phyloP scores from a whole-genome alignment of 768 basidiomycete genomes.

The Russula lepida region DNA sequence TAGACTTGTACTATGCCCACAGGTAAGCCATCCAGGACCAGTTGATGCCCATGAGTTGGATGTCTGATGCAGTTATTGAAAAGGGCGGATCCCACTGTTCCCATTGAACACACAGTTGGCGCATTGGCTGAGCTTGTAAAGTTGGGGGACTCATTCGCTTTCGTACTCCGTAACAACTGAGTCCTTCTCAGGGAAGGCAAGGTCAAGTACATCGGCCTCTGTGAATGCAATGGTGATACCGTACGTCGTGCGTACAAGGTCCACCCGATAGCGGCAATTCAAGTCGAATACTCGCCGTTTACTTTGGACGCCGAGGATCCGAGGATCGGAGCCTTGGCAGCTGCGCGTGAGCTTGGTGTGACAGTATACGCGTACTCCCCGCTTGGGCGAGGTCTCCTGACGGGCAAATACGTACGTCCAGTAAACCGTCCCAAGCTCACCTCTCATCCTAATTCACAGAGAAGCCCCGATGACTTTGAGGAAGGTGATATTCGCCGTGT shows the following conservation, averaged over 20 bases:
- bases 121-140: conserved; percentile 23
- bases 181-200: conserved; percentile 26
- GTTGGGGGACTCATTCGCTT: conserved; percentile 29
- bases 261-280: conserved; percentile 31
- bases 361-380: conserved; percentile 39
- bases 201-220: conserved; percentile 31
- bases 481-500: conserved; percentile 30
- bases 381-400: conserved; percentile 41
- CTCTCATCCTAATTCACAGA: conserved; percentile 20
- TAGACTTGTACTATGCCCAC: conserved; percentile 31
- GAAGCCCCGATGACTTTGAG: conserved; percentile 36
- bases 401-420: conserved; percentile 34
- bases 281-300: conserved; percentile 34
- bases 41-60: background rate
- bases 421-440: background rate
- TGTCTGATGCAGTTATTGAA: background rate
- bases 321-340: conserved; percentile 27
- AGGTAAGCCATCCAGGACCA: conserved; percentile 18
- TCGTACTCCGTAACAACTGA: background rate
- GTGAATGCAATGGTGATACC: conserved; percentile 28
- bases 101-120: conserved; percentile 17
- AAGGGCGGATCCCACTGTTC: conserved; percentile 14
- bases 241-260: conserved; percentile 33
- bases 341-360: conserved; percentile 35
- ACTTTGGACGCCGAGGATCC: conserved; percentile 31